Conservation (phyloP, 208 protist species). For the Herpetomonas tarakana region DNA sequence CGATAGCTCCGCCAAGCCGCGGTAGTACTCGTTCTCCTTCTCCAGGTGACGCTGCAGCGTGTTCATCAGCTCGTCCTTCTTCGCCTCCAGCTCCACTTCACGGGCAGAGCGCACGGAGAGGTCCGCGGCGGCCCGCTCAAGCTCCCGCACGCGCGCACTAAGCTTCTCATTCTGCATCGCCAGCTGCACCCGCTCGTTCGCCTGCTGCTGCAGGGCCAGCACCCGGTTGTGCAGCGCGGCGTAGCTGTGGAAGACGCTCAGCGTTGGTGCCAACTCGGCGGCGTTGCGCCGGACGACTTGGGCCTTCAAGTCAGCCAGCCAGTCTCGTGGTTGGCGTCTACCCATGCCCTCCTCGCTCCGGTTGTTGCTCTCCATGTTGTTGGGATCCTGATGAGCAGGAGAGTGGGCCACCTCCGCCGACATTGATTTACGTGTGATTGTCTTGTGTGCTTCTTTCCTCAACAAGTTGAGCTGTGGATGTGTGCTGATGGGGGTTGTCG, state of each 20-base stretch:
- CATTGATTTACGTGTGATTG: too few species aligned
- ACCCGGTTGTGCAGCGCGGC: constrained; percentile 28
- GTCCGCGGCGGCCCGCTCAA: constrained; percentile 44
- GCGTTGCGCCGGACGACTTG: constrained; percentile 56
- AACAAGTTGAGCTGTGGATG: neutral
- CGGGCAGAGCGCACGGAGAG: constrained; percentile 32
- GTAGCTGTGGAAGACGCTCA: constrained; percentile 45
- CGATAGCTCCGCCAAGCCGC: constrained; percentile 31
- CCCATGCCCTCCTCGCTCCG: too few species aligned
- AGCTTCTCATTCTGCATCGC: constrained; percentile 31
- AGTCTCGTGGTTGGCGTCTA: too few species aligned
- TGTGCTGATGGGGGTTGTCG: too few species aligned
- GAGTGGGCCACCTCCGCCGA: too few species aligned
- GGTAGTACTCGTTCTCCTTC: constrained; percentile 57
- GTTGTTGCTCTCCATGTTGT: too few species aligned
- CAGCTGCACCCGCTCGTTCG: constrained; percentile 31
- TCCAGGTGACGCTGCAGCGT: constrained; percentile 39
- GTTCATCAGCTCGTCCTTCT: constrained; percentile 37
- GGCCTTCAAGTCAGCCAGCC: constrained; percentile 29
- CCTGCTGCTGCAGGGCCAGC: constrained; percentile 29
- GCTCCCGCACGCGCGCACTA: constrained; percentile 33
- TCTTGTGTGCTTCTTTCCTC: neutral
- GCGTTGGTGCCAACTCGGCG: constrained; percentile 40
- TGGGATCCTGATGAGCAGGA: too few species aligned
- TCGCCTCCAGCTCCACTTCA: constrained; percentile 43